Base-by-base conservation (phyloP, 2,329 filamentous ascomycete species). In the Fusarium falciforme region DNA sequence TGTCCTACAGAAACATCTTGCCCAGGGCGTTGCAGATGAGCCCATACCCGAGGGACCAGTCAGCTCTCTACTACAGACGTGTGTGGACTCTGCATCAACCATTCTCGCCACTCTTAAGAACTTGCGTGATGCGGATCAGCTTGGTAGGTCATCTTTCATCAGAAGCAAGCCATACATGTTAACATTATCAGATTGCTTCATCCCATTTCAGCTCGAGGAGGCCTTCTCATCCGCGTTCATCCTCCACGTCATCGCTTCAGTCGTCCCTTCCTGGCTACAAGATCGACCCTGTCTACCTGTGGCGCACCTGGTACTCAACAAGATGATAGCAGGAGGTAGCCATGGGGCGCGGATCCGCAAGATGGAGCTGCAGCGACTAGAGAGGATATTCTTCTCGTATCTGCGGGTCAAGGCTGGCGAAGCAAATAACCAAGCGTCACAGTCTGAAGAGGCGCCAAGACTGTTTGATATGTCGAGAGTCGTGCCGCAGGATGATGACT, bases 121-220 rank as follows among this genome's bases (percentile, higher is more conserved):
- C 12, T 22, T 55, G 52, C 22, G 52, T 35, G 52, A 55, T 2
- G 27, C 2, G 5, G 52, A 55, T 22, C 52, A 55, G n/a, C 52
- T 55, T 31, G 29, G 52, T 55, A 1, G 4, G 52, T 16, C 2
- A 16, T 35, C 1, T 4, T 35, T 9, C 17, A 55, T 10, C 0
- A 6, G 4, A 16, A 1, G 1, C 1, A 55, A 14, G 6, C 2
- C 27, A 31, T n/a, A 0, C 12, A 10, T n/a, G 2, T 25, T 52
- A 20, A 54, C 27, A 20, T 9, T 27, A 5, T 5, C 12, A 55
- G 49, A 55, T 16, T 55, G 49, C 29, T 55, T 55, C 6, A 55
- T 55, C 5, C 49, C 49, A 11, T 55, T 55, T 16, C 49, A 55
- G 5, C 29, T 55, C 0, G 49, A 55, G 12, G 27, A 55, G 29